Evolutionary conservation across 2,329 filamentous ascomycete species (phyloP).

Genomic region (Tolypocladium album): DNA sequence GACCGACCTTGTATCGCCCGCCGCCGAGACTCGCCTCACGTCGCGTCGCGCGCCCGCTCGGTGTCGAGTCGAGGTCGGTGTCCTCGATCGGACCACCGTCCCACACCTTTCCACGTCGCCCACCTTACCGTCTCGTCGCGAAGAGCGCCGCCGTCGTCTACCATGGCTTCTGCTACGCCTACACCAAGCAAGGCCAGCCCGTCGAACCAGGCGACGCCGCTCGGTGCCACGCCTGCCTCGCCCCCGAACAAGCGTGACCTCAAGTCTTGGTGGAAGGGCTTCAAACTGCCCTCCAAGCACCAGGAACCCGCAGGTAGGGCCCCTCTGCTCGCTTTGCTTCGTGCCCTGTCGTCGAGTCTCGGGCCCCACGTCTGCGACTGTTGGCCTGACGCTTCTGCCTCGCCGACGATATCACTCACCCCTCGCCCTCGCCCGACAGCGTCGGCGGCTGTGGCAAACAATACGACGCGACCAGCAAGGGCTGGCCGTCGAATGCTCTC

Average conservation of each 20-base stretch:
- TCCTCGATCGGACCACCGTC: not conserved
- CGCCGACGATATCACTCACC: not conserved
- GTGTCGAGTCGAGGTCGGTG: not conserved
- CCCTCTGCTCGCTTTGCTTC: not conserved
- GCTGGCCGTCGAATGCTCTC: not conserved
- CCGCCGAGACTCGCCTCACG: not conserved
- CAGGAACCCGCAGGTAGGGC: slow-evolving; percentile 43
- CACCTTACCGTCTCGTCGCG: not conserved
- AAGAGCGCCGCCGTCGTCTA: not conserved
- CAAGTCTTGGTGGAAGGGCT: slow-evolving; percentile 95
- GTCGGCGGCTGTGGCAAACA: not conserved
- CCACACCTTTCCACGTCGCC: slow-evolving; percentile 5
- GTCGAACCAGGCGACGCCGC: slow-evolving; percentile 12
- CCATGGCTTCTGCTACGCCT: slow-evolving; percentile 25
- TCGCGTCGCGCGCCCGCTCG: not conserved
- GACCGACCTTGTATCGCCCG: not conserved
- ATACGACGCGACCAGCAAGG: not conserved
- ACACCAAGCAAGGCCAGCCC: slow-evolving; percentile 21
- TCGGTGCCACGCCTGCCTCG: slow-evolving; percentile 40
- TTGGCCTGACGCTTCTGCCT: not conserved
- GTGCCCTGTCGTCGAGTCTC: not conserved
- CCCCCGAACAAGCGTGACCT: slow-evolving; percentile 80
- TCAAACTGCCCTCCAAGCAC: slow-evolving; percentile 59
- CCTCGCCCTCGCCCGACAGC: not conserved
- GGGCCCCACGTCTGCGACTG: not conserved